Percentiles rank a stretch among this genome's conserved stretches.
Conservation (phyloP, 768 basidiomycete genomes). For the Leccinum pellstonianum region DNA sequence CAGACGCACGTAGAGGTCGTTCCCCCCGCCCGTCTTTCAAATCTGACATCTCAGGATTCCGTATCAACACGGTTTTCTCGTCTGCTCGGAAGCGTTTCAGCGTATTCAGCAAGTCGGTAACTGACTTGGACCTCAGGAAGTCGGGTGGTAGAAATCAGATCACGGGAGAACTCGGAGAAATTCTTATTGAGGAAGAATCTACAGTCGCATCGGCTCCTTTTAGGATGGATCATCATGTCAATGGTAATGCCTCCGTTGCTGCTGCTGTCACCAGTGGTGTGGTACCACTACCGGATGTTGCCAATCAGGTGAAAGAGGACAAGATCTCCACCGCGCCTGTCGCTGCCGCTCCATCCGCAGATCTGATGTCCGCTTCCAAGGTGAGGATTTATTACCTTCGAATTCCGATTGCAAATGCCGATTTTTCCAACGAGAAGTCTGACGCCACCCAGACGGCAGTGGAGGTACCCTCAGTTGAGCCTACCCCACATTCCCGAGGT, state of each 20-base stretch:
- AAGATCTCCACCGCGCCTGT: conserved; percentile 6
- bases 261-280: conserved; percentile 24
- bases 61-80: conserved; percentile 41
- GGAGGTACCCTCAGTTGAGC: conserved; percentile 20
- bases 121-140: conserved; percentile 24
- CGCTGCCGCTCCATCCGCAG: not conserved
- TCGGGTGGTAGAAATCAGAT: conserved; percentile 37
- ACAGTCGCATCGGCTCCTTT: conserved; percentile 18
- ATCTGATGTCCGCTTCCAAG: conserved; percentile 1
- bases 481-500: conserved; percentile 10
- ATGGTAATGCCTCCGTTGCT: conserved; percentile 18
- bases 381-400: conserved; percentile 7
- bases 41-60: conserved; percentile 42
- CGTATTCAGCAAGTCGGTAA: conserved; percentile 44
- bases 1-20: conserved; percentile 30
- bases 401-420: not conserved
- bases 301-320: conserved; percentile 10
- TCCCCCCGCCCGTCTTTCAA: conserved; percentile 45
- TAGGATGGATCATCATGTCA: conserved; percentile 31
- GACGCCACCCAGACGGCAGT: not conserved
- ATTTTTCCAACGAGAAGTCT: conserved; percentile 8
- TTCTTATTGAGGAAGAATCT: conserved; percentile 53
- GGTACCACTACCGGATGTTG: conserved; percentile 16
- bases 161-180: conserved; percentile 72
- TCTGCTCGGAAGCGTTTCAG: conserved; percentile 63